A percentile compares a stretch with the other conserved stretches of the same genome.
These are phyloP conservation scores for Cenchrus purpureus DNA, from an alignment of 176 grass and related monocot genomes.

Conservation along the genomic window DNA sequence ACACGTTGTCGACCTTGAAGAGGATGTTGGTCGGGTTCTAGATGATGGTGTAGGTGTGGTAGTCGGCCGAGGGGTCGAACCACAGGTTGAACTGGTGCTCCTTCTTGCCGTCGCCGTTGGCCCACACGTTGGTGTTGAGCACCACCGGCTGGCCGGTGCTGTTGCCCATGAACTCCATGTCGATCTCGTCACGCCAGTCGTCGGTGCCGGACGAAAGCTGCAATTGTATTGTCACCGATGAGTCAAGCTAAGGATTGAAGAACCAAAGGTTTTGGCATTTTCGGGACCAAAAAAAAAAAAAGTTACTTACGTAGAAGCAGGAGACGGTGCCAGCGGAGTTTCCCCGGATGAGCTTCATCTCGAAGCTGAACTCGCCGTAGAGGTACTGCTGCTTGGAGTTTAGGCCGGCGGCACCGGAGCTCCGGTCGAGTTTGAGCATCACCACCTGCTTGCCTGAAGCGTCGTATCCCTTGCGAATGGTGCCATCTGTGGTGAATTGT, in stretches of 20 bases:
- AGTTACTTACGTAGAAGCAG: background rate
- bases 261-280: too few relatives aligned
- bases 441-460: background rate
- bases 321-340: constrained; percentile 30
- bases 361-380: constrained; percentile 33
- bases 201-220: background rate
- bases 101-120: constrained; percentile 22
- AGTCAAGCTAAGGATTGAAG: background rate
- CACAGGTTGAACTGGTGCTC: constrained; percentile 62
- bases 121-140: constrained; percentile 34
- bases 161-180: constrained; percentile 38
- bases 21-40: constrained; percentile 55
- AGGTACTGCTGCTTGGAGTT: constrained; percentile 29
- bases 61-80: constrained; percentile 60
- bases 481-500: constrained; percentile 14
- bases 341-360: constrained; percentile 11
- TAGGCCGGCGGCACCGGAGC: constrained; percentile 5
- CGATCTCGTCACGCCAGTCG: constrained; percentile 4
- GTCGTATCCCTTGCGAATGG: background rate
- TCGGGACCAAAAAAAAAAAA: too few relatives aligned
- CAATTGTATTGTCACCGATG: background rate
- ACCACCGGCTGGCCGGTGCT: background rate
- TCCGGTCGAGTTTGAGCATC: constrained; percentile 28
- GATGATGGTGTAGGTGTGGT: constrained; percentile 56
- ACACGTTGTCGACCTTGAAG: constrained; percentile 57